These are phyloP conservation scores for Geotrichum cucujoidarum DNA, from an alignment of 1,139 yeast genomes.

Conservation along the genomic window DNA sequence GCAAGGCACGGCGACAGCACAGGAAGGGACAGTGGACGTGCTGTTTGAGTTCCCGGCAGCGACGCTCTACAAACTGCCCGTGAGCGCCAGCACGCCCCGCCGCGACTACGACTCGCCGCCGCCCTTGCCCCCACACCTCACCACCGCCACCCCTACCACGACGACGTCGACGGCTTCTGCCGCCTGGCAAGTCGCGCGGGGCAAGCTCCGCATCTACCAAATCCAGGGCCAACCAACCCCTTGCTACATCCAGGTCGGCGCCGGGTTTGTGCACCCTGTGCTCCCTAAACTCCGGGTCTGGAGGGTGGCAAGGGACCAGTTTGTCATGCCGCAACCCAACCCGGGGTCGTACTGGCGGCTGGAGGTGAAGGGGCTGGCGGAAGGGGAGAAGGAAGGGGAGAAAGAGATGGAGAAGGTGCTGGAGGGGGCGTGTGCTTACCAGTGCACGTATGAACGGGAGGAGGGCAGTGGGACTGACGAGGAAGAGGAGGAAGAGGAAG, in stretches of 20 bases:
- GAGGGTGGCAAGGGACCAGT: constrained; percentile 49
- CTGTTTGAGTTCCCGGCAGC: constrained; percentile 1
- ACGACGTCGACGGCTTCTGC: not conserved
- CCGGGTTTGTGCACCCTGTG: constrained; percentile 56
- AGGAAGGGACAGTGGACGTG: not conserved
- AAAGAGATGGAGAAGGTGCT: not conserved
- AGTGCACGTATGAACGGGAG: not conserved
- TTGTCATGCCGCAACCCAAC: constrained; percentile 59
- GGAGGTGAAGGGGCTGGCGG: constrained; percentile 32
- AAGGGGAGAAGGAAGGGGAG: not conserved
- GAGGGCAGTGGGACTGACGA: not conserved
- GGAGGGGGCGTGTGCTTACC: constrained; percentile 1
- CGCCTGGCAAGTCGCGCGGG: constrained; percentile 33
- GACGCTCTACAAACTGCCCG: constrained; percentile 5
- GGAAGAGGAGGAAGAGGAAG: too few relatives aligned
- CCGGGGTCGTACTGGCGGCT: constrained; percentile 73
- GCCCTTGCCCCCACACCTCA: not conserved
- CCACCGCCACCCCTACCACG: not conserved
- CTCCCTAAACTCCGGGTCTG: constrained; percentile 56
- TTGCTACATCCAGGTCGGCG: constrained; percentile 57
- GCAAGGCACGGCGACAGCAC: not conserved
- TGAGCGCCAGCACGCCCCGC: not conserved
- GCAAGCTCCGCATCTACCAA: constrained; percentile 59
- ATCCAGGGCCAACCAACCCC: constrained; percentile 61
- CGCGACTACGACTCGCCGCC: not conserved